A percentile compares a stretch with the other conserved stretches of the same genome.
Conservation (phyloP, 495 filamentous ascomycete species). For the Penicillium argentinense region DNA sequence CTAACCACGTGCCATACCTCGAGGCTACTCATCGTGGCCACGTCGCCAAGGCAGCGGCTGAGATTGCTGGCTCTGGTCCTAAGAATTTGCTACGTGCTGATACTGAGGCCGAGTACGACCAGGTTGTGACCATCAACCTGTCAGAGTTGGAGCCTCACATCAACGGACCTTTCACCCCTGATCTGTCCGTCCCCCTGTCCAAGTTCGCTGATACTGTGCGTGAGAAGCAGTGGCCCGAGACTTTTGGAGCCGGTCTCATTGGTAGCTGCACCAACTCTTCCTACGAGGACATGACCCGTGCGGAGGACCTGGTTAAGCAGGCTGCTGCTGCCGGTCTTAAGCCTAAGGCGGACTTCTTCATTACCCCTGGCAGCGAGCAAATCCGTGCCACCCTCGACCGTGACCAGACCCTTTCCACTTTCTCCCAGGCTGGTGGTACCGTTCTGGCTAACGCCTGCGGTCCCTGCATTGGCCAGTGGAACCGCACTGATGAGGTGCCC, state of each 20-base stretch:
- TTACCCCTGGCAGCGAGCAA: conserved; percentile 95
- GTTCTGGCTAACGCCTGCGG: conserved; percentile 96
- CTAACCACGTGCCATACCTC: conserved; percentile 72
- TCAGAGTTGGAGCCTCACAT: conserved; percentile 92
- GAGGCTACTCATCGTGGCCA: conserved; percentile 75
- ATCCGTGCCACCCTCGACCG: conserved; percentile 90
- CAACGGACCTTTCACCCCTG: conserved; percentile 96
- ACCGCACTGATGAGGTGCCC: conserved; percentile 75
- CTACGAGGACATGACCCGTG: conserved; percentile 95
- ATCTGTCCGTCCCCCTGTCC: conserved; percentile 88
- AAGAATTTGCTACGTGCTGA: conserved; percentile 71
- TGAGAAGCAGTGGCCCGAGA: conserved; percentile 84
- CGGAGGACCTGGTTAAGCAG: conserved; percentile 88
- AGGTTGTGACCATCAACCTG: conserved; percentile 88
- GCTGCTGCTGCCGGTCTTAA: conserved; percentile 82
- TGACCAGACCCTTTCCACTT: conserved; percentile 80
- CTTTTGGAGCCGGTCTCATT: conserved; percentile 88
- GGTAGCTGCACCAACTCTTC: conserved; percentile 99
- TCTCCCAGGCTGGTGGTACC: conserved; percentile 82
- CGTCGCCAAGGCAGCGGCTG: conserved; percentile 57
- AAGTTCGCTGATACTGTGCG: conserved; percentile 80
- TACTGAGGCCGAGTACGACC: conserved; percentile 78
- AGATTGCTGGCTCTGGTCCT: conserved; percentile 39
- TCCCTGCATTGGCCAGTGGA: conserved; percentile 96
- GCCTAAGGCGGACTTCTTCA: conserved; percentile 88